Conservation (phyloP, 164 flowering plant species). For the Vitis riparia region DNA sequence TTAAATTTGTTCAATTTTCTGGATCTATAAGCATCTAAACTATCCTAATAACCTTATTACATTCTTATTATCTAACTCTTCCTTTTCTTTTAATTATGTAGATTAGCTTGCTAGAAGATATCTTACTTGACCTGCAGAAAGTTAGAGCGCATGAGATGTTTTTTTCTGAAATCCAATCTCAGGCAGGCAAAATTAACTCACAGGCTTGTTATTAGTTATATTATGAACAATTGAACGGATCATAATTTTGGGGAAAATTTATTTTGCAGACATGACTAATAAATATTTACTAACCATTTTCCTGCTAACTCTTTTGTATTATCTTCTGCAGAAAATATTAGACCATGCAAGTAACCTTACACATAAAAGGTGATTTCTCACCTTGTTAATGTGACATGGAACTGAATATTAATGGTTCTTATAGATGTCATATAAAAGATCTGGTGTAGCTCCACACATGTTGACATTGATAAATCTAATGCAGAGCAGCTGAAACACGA, state of each 20-base stretch:
- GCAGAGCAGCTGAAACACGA: slow-evolving; percentile 59
- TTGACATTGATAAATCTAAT: slow-evolving; percentile 14
- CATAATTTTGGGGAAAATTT: not conserved
- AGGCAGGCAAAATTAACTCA: slow-evolving; percentile 41
- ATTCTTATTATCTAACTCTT: not conserved
- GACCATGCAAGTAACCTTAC: slow-evolving; percentile 18
- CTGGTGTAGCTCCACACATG: not conserved
- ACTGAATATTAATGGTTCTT: slow-evolving; percentile 1
- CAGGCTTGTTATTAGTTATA: not conserved
- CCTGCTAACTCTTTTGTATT: slow-evolving; percentile 14
- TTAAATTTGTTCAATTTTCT: not conserved
- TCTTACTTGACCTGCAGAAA: slow-evolving; percentile 46
- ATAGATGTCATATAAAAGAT: not conserved
- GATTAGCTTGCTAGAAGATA: slow-evolving; percentile 63
- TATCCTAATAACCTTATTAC: not conserved
- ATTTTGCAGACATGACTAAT: not conserved
- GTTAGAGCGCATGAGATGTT: slow-evolving; percentile 41
- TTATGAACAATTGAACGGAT: not conserved
- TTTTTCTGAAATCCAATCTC: slow-evolving; percentile 38
- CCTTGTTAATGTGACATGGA: not conserved
- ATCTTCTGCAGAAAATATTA: slow-evolving; percentile 33
- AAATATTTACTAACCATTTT: not conserved
- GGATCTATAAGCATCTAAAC: not conserved
- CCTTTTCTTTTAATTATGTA: slow-evolving; percentile 23
- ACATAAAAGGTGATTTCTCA: slow-evolving; percentile 42